Base-by-base conservation (phyloP, 129 eudicot species). In the Escallonia rubra region DNA sequence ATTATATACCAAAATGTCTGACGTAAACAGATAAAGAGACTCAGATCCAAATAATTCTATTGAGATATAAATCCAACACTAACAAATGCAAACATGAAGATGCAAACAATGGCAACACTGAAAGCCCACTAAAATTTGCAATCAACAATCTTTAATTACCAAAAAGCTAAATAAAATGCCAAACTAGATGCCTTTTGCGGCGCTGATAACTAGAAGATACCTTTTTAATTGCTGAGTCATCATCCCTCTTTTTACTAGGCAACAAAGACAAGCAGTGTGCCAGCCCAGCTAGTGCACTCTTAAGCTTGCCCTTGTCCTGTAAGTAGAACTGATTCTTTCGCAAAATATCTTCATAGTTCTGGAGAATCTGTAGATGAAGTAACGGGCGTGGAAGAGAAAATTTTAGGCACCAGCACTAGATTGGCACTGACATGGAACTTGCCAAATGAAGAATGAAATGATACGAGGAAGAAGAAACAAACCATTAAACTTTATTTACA, bases 301-400 rank as follows among this genome's bases (percentile, higher is more conserved):
- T 89, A 45, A 93, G 88, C 76, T 89, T 89, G 76, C 83, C 84
- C 83, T 81, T 86, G 55, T 93, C 99, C 78, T 85, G 86, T 57
- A 89, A 48, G 71, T 73, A 75, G 64, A 89, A 86, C 67, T 86
- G 90, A 78, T 84, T 93, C 79, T 85, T 87, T 57, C 74, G 91
- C 66, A 93, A 66, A 15, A 93, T 74, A 74, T 89, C 89, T 75
- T 77, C 85, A 75, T 89, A 93, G 58, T 79, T 87, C 61, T 89
- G 95, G 68, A 93, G 85, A 69, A 93, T 80, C 99, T 93, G 88
- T 67, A 71, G 8, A 76, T 43, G 41, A 46, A 61, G 42, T 12
- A 59, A 75, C 34, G 34, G 34, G 34, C 34, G 39, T 40, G 9
- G n/a, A 9, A 47, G 14, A 7, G 14, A 11, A 7, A 12, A 9